Conservation (phyloP, 2,329 filamentous ascomycete genomes). For the Colletotrichum sp. region DNA sequence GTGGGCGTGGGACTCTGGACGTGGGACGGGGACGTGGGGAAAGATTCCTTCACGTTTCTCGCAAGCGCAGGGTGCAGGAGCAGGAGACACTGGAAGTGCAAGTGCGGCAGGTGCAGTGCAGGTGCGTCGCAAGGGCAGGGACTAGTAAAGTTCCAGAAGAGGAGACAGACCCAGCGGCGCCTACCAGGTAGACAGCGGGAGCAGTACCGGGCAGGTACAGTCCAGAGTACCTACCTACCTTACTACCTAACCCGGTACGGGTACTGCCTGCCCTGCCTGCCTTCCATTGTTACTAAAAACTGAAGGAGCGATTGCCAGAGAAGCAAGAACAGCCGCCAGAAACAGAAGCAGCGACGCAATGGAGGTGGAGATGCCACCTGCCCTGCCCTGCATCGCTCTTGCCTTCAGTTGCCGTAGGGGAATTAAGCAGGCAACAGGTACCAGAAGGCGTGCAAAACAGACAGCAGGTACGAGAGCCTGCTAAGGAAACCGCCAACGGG, state of each 20-base stretch:
- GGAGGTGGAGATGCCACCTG: background rate
- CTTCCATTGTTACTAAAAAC: background rate
- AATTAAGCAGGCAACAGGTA: background rate
- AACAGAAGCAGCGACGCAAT: background rate
- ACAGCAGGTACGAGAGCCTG: background rate
- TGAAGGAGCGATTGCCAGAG: background rate
- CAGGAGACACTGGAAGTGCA: background rate
- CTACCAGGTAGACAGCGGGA: background rate
- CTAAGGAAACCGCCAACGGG: background rate
- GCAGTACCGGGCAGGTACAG: background rate
- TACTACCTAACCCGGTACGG: background rate
- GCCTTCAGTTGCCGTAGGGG: background rate
- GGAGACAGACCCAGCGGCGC: background rate
- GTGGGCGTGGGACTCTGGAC: background rate
- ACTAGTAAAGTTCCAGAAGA: constrained; percentile 3
- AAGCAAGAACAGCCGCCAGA: background rate
- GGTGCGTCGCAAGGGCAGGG: background rate
- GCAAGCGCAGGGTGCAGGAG: background rate
- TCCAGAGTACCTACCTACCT: background rate
- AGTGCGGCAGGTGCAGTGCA: background rate
- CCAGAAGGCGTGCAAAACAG: background rate
- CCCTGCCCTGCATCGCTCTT: background rate
- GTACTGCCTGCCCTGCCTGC: background rate
- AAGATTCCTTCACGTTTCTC: background rate
- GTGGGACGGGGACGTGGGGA: constrained; percentile 8